phyloP scores from a whole-genome alignment of 805 yeast species.

The Grigorovia jiainica region DNA sequence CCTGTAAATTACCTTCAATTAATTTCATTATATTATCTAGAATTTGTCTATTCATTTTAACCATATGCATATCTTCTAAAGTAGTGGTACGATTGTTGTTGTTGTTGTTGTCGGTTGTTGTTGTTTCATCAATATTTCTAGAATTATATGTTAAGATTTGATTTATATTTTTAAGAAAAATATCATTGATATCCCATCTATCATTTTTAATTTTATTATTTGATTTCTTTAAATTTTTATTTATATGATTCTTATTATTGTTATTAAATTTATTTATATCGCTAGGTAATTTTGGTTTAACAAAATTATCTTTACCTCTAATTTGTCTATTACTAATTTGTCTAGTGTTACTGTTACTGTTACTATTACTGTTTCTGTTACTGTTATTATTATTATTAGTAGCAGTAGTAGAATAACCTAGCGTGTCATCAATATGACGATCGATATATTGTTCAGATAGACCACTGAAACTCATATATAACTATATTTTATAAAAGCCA shows the following conservation, averaged over 20 bases:
- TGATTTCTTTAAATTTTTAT: not conserved
- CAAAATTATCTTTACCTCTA: not conserved
- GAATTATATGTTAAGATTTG: not conserved
- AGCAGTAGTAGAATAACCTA: not conserved
- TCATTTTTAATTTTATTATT: not conserved
- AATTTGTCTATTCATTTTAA: not conserved
- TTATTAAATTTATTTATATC: too few relatives aligned
- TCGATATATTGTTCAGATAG: not conserved
- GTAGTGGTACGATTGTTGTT: not conserved
- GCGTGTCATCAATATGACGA: not conserved
- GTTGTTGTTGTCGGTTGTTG: not conserved
- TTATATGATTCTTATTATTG: not conserved
- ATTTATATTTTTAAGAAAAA: not conserved
- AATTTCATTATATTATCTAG: slow-evolving; percentile 10
- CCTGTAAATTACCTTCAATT: slow-evolving; percentile 17
- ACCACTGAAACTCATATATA: not conserved
- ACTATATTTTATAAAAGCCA: too few relatives aligned
- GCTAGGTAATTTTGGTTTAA: not conserved
- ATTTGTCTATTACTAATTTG: too few relatives aligned
- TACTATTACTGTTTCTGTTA: not conserved
- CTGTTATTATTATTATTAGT: not conserved
- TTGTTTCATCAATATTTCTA: not conserved
- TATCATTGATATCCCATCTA: not conserved
- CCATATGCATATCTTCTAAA: too few relatives aligned
- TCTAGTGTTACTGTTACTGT: too few relatives aligned